Base-by-base conservation (phyloP, 2,329 filamentous ascomycete species). In the Aspergillus caelatus region DNA sequence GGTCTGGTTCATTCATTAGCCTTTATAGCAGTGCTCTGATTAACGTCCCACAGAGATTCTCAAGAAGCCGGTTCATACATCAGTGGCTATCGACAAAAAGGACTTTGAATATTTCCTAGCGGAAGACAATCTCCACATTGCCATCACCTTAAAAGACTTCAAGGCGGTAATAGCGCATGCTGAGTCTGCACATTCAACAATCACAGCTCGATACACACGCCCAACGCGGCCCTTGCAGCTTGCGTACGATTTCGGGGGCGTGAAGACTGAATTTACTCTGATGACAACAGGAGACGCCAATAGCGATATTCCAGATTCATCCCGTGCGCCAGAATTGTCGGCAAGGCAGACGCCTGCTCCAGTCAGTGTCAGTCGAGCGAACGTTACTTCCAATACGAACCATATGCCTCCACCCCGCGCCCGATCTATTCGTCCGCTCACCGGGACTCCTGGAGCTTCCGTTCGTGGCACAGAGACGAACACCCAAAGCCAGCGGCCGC, bases 91-190 rank as follows among this genome's bases (percentile, higher is more conserved):
- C 45, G 86, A 88, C 68, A 86, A 81, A 26, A 81, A 82, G 63
- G 87, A 89, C 65, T 90, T 90, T 66, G 85, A 88, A 57, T 79
- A 85, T 56, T 89, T 88, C 68, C 77, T 80, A 26, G 85, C 87
- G 45, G 83, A 88, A 70, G 82, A 87, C 59, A 82, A 83, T 45
- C 77, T 89, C 61, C 88, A 89, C 68, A 83, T 89, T 66, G 83
- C 86, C 57, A 88, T 89, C 66, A 88, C 82, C 69, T 83, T 89
- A 61, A 89, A 88, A 71, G 88, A 90, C 72, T 90, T 90, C 79
- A 87, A 86, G 70, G 84, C 88, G 9, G 86, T 88, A 30, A 85
- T 89, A 28, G 78, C 82, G 1, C 87, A 90, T 71, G 87, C 88
- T 8, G 86, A 88, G 65, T 85, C 85, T 1, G 77, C 87, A 36